phyloP scores from a whole-genome alignment of 2,329 filamentous ascomycete species.

The Sarocladium kiliense region DNA sequence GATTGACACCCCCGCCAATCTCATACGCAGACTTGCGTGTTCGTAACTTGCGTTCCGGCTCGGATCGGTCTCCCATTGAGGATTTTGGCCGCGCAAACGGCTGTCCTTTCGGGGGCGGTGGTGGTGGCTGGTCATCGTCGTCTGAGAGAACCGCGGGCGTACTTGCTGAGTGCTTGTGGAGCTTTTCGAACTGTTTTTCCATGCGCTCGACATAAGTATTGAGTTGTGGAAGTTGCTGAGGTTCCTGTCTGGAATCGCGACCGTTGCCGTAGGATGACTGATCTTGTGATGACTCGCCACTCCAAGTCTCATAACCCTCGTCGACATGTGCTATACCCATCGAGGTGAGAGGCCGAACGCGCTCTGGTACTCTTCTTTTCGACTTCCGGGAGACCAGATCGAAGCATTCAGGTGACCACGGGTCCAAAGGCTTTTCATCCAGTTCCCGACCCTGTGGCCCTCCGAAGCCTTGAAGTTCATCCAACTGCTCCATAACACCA shows the following conservation, averaged over 20 bases:
- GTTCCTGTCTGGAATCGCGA: constrained; percentile 33
- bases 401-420: constrained; percentile 91
- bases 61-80: constrained; percentile 41
- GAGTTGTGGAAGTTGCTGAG: constrained; percentile 60
- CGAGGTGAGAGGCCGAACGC: constrained; percentile 59
- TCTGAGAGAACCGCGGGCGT: constrained; percentile 21
- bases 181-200: constrained; percentile 72
- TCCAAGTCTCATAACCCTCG: constrained; percentile 56
- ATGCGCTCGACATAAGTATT: constrained; percentile 88
- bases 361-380: constrained; percentile 20
- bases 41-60: constrained; percentile 43
- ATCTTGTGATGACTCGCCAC: constrained; percentile 47
- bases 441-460: background rate
- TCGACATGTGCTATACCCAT: constrained; percentile 62
- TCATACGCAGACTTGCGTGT: constrained; percentile 76
- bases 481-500: constrained; percentile 91
- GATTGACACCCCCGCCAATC: constrained; percentile 62
- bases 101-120: constrained; percentile 56
- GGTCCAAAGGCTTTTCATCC: constrained; percentile 52
- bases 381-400: constrained; percentile 40
- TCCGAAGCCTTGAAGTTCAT: constrained; percentile 58
- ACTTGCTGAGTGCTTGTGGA: constrained; percentile 54
- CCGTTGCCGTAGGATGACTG: constrained; percentile 35
- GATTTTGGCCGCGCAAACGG: constrained; percentile 53
- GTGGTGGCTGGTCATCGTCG: constrained; percentile 50